Base-by-base conservation (phyloP, 495 filamentous ascomycete species). In the Collariella sp. region DNA sequence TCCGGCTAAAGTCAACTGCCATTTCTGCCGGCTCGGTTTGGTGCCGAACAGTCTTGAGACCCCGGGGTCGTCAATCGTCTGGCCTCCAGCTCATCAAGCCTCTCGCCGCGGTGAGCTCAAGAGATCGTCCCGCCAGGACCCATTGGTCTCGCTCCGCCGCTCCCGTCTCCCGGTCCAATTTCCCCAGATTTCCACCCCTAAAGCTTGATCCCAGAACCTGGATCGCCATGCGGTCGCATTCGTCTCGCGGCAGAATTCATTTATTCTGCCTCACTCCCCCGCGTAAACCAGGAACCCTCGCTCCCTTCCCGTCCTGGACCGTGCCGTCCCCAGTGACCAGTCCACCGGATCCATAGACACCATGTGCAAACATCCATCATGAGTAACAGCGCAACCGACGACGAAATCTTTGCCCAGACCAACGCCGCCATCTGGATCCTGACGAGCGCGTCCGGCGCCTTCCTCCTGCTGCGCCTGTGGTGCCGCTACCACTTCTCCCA, bases 341-440 rank as follows among this genome's bases (percentile, higher is more conserved):
- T 46, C 7, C 7, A 26, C 23, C 45, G n/a, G n/a, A 13, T 0
- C n/a, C 24, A 1, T 36, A 26, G 24, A 18, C 5, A 46, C 29
- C 44, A 15, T 9, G 18, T 4, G 12, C 45, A 16, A 6, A 31
- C 16, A 1, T 4, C 16, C 11, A 31, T 16, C 22, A 39, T 50
- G 34, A 40, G n/a, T 22, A 34, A 44, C 5, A 33, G 26, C 24
- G 15, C 29, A 39, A 46, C 26, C 38, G 44, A 60, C 52, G 45
- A 26, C 22, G 57, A 43, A 12, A 48, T 55, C 33, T 61, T 52
- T 22, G 4, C 41, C 39, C 50, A 61, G 34, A 55, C 52, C 50
- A 58, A 55, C 51, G 19, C 58, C 51, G 59, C 59, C 51, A 29
- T 55, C 39, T 61, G 59, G 59, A 35, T 58, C 26, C 22, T 61